phyloP scores from a whole-genome alignment of 2,329 filamentous ascomycete genomes.

The Aspergillus terreus region DNA sequence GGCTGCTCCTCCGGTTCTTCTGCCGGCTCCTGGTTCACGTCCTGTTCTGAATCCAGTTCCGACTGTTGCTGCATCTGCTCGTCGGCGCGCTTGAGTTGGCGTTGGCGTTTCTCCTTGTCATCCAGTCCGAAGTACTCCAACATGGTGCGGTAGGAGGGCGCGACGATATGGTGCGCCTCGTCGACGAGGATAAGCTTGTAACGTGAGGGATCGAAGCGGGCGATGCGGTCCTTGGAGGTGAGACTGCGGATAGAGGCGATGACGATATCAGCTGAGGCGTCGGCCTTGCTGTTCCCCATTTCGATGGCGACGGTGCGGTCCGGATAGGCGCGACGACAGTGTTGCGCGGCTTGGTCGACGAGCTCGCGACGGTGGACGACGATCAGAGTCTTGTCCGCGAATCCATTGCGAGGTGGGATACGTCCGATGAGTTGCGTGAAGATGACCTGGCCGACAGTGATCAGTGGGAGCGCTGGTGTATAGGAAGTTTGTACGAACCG shows the following conservation, averaged over 20 bases:
- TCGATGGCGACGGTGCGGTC: constrained; percentile 80
- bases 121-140: constrained; percentile 75
- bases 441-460: constrained; percentile 64
- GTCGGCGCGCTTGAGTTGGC: no score
- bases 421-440: constrained; percentile 93
- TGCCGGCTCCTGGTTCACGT: no score
- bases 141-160: constrained; percentile 69
- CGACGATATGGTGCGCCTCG: constrained; percentile 95
- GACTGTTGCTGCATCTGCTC: no score
- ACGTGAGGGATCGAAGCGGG: constrained; percentile 71
- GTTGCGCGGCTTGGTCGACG: constrained; percentile 85
- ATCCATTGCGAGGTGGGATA: constrained; percentile 54
- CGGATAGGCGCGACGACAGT: constrained; percentile 79
- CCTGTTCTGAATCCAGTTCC: no score
- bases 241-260: constrained; percentile 88
- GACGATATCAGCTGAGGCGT: constrained; percentile 83
- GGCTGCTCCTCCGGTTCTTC: neutral
- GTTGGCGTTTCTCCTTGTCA: constrained; percentile 36
- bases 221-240: constrained; percentile 68
- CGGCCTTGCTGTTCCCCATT: constrained; percentile 75
- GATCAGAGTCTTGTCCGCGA: constrained; percentile 76
- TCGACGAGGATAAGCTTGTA: constrained; percentile 95
- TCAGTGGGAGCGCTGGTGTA: neutral
- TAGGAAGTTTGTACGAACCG: constrained; percentile 48
- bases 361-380: constrained; percentile 89